Percentiles rank a stretch among this genome's conserved stretches.
Evolutionary conservation across 257 asterid genomes (phyloP).

Genomic region (Fraxinus cuspidata): DNA sequence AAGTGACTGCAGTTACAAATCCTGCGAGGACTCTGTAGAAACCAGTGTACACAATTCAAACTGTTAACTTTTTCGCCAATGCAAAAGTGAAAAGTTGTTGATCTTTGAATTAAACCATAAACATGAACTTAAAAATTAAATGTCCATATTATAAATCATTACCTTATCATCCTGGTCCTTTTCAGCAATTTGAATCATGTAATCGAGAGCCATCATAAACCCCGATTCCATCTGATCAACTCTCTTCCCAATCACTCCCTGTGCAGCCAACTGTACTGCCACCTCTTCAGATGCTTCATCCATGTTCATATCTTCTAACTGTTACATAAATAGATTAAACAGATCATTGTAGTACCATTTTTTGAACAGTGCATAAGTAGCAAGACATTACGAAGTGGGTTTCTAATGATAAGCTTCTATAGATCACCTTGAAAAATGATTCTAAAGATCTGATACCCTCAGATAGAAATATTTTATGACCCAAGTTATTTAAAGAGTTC

Average conservation of each 20-base stretch:
- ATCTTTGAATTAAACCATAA: neutral
- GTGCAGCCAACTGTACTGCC: conserved; percentile 89
- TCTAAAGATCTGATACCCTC: conserved; percentile 8
- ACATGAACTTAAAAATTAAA: neutral
- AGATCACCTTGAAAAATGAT: neutral
- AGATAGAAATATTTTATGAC: neutral
- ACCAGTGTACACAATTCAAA: neutral
- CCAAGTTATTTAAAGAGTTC: neutral
- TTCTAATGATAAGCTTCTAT: neutral
- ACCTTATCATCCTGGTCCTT: conserved; percentile 87
- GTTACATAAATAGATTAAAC: conserved; percentile 25
- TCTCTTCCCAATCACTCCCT: conserved; percentile 98
- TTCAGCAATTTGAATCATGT: conserved; percentile 89
- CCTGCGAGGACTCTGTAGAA: neutral
- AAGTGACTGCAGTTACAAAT: neutral
- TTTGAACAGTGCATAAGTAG: neutral
- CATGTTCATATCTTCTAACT: conserved; percentile 96
- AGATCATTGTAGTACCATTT: conserved; percentile 2
- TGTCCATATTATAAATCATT: conserved; percentile 1
- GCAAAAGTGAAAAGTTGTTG: neutral
- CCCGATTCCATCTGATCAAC: conserved; percentile 95
- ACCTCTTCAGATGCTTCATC: conserved; percentile 90
- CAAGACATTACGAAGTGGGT: neutral
- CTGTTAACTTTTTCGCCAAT: neutral
- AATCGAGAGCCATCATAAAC: conserved; percentile 94